Percentiles rank a stretch among this genome's conserved stretches.
Conservation (phyloP, 805 yeast genomes). For the Kuraishia molischiana region DNA sequence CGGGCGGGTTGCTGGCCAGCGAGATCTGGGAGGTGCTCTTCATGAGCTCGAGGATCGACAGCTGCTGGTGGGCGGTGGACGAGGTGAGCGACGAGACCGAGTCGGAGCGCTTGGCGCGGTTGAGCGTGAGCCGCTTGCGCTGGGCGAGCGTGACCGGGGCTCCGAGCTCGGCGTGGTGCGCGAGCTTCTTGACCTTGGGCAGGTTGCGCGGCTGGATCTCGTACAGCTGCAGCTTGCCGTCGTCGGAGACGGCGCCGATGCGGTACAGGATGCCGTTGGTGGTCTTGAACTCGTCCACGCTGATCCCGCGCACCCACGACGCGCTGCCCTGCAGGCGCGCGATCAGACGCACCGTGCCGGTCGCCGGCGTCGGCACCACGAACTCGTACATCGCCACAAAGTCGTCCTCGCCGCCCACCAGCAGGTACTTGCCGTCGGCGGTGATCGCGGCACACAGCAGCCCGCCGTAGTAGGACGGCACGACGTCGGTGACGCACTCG, state of each 20-base stretch:
- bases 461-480: constrained; percentile 62
- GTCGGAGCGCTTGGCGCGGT: constrained; percentile 10
- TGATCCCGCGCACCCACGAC: constrained; percentile 39
- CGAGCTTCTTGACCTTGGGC: constrained; percentile 21
- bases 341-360: constrained; percentile 15
- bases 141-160: not conserved
- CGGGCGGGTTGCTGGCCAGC: not conserved
- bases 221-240: constrained; percentile 41
- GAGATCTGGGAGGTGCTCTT: constrained; percentile 3
- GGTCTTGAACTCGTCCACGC: constrained; percentile 29
- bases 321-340: constrained; percentile 34
- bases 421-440: constrained; percentile 34
- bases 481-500: constrained; percentile 38
- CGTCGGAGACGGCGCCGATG: constrained; percentile 47
- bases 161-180: constrained; percentile 6
- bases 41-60: constrained; percentile 16
- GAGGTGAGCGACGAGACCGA: constrained; percentile 21
- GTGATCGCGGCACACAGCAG: constrained; percentile 39
- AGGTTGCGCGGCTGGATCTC: constrained; percentile 40
- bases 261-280: constrained; percentile 27
- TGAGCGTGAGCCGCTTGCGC: constrained; percentile 3
- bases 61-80: constrained; percentile 12
- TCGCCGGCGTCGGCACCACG: constrained; percentile 10
- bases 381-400: constrained; percentile 32
- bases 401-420: constrained; percentile 50